These are phyloP conservation scores for Ophiostoma triangulosporum DNA, from an alignment of 2,329 filamentous ascomycete species.

Conservation along the genomic window DNA sequence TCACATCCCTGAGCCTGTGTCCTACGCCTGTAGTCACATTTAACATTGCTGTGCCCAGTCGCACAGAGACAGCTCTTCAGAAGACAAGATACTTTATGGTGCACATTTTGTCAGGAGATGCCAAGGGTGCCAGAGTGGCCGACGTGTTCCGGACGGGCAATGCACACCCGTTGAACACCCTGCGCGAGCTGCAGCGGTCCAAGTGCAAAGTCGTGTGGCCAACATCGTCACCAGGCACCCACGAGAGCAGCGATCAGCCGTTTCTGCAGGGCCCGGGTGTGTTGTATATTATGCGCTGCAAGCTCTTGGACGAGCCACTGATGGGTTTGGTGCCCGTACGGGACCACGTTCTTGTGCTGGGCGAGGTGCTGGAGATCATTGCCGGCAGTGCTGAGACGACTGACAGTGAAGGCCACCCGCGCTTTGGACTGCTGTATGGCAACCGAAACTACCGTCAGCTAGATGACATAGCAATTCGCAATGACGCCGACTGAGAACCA, in stretches of 20 bases:
- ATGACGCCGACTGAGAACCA: not conserved
- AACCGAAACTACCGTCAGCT: slow-evolving; percentile 34
- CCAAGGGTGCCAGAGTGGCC: slow-evolving; percentile 34
- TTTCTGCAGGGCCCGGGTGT: slow-evolving; percentile 37
- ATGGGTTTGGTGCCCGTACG: slow-evolving; percentile 32
- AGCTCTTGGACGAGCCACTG: slow-evolving; percentile 25
- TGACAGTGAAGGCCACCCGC: slow-evolving; percentile 14
- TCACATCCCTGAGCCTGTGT: slow-evolving; percentile 40
- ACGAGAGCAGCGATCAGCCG: slow-evolving; percentile 2
- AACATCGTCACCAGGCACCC: slow-evolving; percentile 19
- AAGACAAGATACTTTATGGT: slow-evolving; percentile 36
- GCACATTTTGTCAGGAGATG: slow-evolving; percentile 37
- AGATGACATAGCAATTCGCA: slow-evolving; percentile 15
- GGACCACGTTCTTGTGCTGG: slow-evolving; percentile 39
- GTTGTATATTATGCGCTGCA: slow-evolving; percentile 27
- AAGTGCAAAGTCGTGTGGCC: slow-evolving; percentile 16
- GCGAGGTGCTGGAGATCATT: slow-evolving; percentile 34
- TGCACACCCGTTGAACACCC: slow-evolving; percentile 14
- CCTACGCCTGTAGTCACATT: slow-evolving; percentile 41
- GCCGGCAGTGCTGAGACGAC: slow-evolving; percentile 16
- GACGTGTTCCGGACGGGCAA: slow-evolving; percentile 40
- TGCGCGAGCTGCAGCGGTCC: slow-evolving; percentile 21
- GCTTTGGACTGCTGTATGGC: slow-evolving; percentile 35
- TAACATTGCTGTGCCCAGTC: slow-evolving; percentile 43
- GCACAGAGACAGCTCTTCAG: slow-evolving; percentile 38